A percentile compares a stretch with the other conserved stretches of the same genome.
phyloP scores from a whole-genome alignment of 257 asterid species.

The Fraxinus anomala region DNA sequence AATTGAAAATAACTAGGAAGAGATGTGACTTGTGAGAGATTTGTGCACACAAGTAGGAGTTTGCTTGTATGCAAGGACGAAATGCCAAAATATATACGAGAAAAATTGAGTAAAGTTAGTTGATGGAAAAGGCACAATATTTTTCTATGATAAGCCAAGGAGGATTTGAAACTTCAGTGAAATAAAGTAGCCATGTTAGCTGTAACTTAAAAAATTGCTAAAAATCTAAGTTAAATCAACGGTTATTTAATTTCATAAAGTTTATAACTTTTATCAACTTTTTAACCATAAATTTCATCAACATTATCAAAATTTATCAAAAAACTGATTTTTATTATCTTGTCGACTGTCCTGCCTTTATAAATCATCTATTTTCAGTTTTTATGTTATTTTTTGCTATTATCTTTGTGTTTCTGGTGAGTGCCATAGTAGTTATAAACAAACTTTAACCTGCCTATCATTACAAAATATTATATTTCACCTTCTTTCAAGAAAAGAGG shows the following conservation, averaged over 20 bases:
- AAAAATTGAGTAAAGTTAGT: background rate
- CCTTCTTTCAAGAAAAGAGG: background rate
- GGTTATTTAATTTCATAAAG: too few species aligned
- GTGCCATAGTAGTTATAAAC: background rate
- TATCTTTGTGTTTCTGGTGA: background rate
- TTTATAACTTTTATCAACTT: too few species aligned
- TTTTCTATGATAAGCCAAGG: background rate
- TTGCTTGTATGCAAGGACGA: constrained; percentile 10
- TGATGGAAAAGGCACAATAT: constrained; percentile 5
- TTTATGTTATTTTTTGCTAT: background rate
- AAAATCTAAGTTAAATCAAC: too few species aligned
- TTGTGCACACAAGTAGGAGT: background rate
- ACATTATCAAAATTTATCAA: too few species aligned
- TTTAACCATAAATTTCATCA: too few species aligned
- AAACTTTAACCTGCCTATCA: background rate
- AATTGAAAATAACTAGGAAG: background rate
- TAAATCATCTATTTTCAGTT: background rate
- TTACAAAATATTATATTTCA: background rate
- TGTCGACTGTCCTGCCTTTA: background rate
- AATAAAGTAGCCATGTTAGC: background rate
- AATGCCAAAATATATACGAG: background rate
- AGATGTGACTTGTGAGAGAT: background rate
- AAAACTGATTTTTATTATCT: too few species aligned
- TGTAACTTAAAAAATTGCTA: too few species aligned
- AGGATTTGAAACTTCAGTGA: background rate